Base-by-base conservation (phyloP, 2,329 filamentous ascomycete genomes). In the Xylaria sp. region DNA sequence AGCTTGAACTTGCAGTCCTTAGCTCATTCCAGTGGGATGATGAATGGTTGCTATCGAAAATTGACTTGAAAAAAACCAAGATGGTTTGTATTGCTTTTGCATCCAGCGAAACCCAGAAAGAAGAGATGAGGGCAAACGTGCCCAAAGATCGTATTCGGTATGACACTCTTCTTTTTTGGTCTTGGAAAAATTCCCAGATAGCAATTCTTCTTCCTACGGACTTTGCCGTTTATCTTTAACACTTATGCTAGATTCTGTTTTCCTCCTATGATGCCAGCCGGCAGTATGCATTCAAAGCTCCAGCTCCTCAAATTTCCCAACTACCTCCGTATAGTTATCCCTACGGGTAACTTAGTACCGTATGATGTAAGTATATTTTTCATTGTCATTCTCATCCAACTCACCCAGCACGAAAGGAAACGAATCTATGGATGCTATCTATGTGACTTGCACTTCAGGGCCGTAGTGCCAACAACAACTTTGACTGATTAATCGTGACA, bases 261-360 rank as follows among this genome's bases (percentile, higher is more conserved):
- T 76, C 95, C 95, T 18, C 86, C 87, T 2, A 95, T 97, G 92
- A 83, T 88, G 46, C 87, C 89, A 1, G 83, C 87, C 6, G 91
- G 90, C 28, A 90, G 86, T 74, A 97, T 98, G 94, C 96, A 98
- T 79, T 97, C 93, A 58, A 98, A 99, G 77, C 83, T 98, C 50
- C 94, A 97, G 86, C 81, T 98, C 1, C 84, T 98, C n/a, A 95
- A 94, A 74, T 93, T 93, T 73, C 81, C 86, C 0, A 81, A 81
- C 1, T 90, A 94, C 77, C 80, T 97, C 18, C 89, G 96, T 7
- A 85, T 99, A 52, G 95, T 91, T 0, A 84, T 98, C 1, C 94
- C 96, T 0, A 95, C 91, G 3, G 96, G 94, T 1, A 99, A 99
- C 74, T 82, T 97, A 57, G 90, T 92, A 13, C 85, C 88, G 8